Evolutionary conservation across 768 basidiomycete species (phyloP).

Genomic region (Dendrothele bispora): DNA sequence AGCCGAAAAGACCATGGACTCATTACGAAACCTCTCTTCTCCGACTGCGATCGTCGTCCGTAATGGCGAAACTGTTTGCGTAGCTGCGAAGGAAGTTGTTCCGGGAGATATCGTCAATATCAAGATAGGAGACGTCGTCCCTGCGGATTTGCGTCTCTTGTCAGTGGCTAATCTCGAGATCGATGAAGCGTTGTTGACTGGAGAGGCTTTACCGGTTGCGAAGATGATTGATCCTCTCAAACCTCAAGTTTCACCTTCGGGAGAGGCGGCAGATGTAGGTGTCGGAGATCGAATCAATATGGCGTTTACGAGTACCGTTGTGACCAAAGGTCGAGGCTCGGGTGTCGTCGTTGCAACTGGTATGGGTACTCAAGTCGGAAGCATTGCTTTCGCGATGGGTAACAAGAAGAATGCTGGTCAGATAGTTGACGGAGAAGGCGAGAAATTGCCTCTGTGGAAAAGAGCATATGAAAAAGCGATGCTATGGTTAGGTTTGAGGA

Average conservation of each 20-base stretch:
- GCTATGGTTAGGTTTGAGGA: constrained; percentile 22
- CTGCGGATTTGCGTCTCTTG: constrained; percentile 54
- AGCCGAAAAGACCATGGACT: constrained; percentile 52
- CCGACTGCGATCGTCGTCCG: constrained; percentile 35
- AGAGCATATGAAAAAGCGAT: neutral
- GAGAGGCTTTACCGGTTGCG: constrained; percentile 20
- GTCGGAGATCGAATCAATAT: constrained; percentile 44
- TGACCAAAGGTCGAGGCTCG: constrained; percentile 48
- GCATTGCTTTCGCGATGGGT: constrained; percentile 35
- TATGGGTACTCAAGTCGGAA: constrained; percentile 51
- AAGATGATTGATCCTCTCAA: constrained; percentile 27
- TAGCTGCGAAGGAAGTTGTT: constrained; percentile 49
- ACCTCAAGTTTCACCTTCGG: neutral
- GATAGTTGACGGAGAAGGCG: too few relatives aligned
- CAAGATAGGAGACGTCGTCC: constrained; percentile 53
- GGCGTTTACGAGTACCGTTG: constrained; percentile 41
- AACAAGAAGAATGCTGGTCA: constrained; percentile 13
- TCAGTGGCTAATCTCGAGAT: constrained; percentile 44
- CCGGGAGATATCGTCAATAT: constrained; percentile 55
- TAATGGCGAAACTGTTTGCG: neutral
- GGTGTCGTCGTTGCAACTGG: constrained; percentile 50
- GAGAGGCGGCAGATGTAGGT: neutral
- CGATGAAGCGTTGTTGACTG: constrained; percentile 49
- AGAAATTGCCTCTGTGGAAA: neutral
- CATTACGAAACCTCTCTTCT: constrained; percentile 45